Evolutionary conservation across 108 stramenopile species (phyloP).

Genomic region (Mayamaea pseudoterrestris): DNA sequence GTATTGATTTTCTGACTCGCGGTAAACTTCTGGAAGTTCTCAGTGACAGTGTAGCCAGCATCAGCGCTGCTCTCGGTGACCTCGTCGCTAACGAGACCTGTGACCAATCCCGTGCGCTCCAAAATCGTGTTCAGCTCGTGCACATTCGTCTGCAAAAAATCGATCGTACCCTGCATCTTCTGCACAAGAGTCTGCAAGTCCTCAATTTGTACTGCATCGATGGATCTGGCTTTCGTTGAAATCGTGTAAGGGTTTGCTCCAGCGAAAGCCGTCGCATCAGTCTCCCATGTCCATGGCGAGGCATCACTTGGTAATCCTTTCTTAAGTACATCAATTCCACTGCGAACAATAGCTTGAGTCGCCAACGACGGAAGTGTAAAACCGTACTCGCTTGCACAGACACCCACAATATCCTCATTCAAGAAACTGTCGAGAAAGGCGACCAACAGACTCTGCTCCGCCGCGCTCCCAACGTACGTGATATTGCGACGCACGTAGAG

Average conservation of each 20-base stretch:
- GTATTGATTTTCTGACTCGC: constrained; percentile 6
- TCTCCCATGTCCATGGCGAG: constrained; percentile 22
- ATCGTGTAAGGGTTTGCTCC: constrained; percentile 31
- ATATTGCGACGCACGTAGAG: constrained; percentile 64
- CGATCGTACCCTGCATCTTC: neutral
- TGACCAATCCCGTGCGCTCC: neutral
- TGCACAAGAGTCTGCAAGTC: neutral
- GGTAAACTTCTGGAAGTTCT: neutral
- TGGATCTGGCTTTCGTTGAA: constrained; percentile 24
- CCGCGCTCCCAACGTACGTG: constrained; percentile 21
- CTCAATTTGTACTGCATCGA: neutral
- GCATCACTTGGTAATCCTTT: neutral
- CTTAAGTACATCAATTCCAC: constrained; percentile 16
- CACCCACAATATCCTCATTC: constrained; percentile 16
- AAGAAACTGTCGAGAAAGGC: constrained; percentile 42
- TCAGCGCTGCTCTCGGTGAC: neutral
- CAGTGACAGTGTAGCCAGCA: neutral
- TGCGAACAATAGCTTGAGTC: constrained; percentile 16
- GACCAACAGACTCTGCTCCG: constrained; percentile 26
- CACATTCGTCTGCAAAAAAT: neutral
- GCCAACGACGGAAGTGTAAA: constrained; percentile 22
- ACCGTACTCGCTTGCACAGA: constrained; percentile 30
- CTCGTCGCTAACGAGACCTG: neutral
- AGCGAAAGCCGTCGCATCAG: constrained; percentile 5
- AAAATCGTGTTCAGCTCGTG: neutral